Evolutionary conservation across 495 filamentous ascomycete species (phyloP).

Genomic region (Aspergillus hancockii): DNA sequence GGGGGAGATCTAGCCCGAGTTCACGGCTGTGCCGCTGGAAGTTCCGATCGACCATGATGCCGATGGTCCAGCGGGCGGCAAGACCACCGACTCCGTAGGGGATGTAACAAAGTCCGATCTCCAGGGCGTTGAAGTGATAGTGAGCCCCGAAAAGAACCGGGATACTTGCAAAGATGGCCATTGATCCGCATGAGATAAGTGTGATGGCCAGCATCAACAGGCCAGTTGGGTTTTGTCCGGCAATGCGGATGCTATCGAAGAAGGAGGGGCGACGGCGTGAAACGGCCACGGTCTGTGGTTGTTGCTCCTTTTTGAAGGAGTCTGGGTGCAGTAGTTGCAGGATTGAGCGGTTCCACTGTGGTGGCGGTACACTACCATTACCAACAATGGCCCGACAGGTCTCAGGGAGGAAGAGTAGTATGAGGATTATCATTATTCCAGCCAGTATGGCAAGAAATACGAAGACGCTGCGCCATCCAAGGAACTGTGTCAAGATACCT

Average conservation of each 20-base stretch:
- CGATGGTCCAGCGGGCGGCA: slow-evolving; percentile 26
- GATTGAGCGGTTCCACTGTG: slow-evolving; percentile 28
- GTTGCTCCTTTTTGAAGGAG: not conserved
- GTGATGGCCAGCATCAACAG: not conserved
- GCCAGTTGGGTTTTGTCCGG: not conserved
- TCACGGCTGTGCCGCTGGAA: slow-evolving; percentile 27
- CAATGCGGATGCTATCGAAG: not conserved
- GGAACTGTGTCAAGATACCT: slow-evolving; percentile 57
- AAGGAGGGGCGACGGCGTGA: not conserved
- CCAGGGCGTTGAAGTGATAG: slow-evolving; percentile 38
- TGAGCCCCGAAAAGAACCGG: not conserved
- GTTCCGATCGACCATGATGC: slow-evolving; percentile 18
- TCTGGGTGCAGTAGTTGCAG: not conserved
- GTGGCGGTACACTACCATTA: slow-evolving; percentile 39
- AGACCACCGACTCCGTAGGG: slow-evolving; percentile 38
- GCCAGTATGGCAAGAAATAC: slow-evolving; percentile 65
- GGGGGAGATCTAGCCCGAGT: slow-evolving; percentile 22
- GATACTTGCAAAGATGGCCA: not conserved
- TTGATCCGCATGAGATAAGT: not conserved
- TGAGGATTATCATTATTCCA: slow-evolving; percentile 29
- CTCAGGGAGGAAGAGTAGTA: slow-evolving; percentile 33
- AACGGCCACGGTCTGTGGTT: too few relatives aligned
- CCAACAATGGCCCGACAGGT: slow-evolving; percentile 41
- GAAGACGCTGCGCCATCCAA: slow-evolving; percentile 69
- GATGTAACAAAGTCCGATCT: slow-evolving; percentile 41